Percentiles rank a stretch among this genome's conserved stretches.
Conservation (phyloP, 345 rosid species). For the Adansonia digitata region DNA sequence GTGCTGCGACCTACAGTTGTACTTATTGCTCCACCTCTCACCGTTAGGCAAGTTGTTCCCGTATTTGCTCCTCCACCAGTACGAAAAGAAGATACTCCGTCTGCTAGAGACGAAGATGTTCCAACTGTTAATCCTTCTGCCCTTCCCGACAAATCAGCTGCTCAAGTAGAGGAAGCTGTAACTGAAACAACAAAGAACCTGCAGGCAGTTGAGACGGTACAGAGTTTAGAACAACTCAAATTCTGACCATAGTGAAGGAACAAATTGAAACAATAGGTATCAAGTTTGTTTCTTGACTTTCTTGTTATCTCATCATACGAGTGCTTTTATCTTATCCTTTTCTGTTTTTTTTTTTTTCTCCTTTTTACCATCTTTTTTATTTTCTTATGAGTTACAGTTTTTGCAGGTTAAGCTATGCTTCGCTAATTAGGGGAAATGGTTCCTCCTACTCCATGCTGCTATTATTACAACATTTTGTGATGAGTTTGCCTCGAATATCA, state of each 20-base stretch:
- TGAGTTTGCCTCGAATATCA: too few species aligned
- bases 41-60: constrained; percentile 64
- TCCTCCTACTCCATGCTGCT: too few species aligned
- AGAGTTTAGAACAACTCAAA: constrained; percentile 49
- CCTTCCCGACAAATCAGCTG: constrained; percentile 1
- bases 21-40: constrained; percentile 61
- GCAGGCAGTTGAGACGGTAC: constrained; percentile 36
- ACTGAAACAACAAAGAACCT: constrained; percentile 12
- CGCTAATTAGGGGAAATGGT: too few species aligned
- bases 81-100: constrained; percentile 32
- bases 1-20: constrained; percentile 31
- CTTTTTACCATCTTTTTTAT: not conserved
- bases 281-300: constrained; percentile 29
- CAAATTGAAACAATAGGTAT: not conserved
- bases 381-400: constrained; percentile 25
- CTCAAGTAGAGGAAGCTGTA: constrained; percentile 20
- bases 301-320: constrained; percentile 20
- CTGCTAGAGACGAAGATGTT: constrained; percentile 28
- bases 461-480: too few species aligned
- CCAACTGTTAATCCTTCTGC: constrained; percentile 16
- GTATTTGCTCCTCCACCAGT: constrained; percentile 61
- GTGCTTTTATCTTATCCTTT: constrained; percentile 22
- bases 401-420: constrained; percentile 31
- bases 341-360: not conserved
- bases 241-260: constrained; percentile 31